Evolutionary conservation across 768 basidiomycete genomes (phyloP).

Genomic region (Lactarius psammicola): DNA sequence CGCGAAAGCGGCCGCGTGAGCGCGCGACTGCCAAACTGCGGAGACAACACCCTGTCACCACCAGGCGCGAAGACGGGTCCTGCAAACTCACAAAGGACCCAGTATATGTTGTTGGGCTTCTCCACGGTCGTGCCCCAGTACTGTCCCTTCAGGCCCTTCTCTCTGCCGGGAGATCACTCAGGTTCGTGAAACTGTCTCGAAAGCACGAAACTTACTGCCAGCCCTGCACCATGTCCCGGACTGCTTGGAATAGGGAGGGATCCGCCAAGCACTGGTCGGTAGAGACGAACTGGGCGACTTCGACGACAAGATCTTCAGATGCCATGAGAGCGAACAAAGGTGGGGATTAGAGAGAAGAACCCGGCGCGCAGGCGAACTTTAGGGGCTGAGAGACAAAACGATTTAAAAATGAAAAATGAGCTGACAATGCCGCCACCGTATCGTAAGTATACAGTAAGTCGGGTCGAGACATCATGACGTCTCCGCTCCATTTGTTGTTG

Average conservation of each 20-base stretch:
- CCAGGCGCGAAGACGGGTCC: background rate
- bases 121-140: conserved; percentile 10
- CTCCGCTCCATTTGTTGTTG: background rate
- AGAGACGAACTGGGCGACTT: conserved; percentile 2
- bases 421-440: background rate
- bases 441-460: background rate
- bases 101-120: background rate
- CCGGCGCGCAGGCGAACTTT: background rate
- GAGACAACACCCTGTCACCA: background rate
- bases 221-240: background rate
- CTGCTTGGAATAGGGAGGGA: conserved; percentile 6
- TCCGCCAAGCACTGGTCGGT: background rate
- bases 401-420: background rate
- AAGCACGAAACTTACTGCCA: conserved; percentile 11
- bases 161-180: background rate
- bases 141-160: conserved; percentile 11
- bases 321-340: background rate
- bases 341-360: background rate
- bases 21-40: conserved; percentile 14
- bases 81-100: conserved; percentile 15
- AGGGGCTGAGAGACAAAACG: background rate
- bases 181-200: background rate
- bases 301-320: background rate
- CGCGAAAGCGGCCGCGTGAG: conserved; percentile 2
- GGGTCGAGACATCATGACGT: background rate